Evolutionary conservation across 768 basidiomycete genomes (phyloP).

Genomic region (Lentinula lateritia): DNA sequence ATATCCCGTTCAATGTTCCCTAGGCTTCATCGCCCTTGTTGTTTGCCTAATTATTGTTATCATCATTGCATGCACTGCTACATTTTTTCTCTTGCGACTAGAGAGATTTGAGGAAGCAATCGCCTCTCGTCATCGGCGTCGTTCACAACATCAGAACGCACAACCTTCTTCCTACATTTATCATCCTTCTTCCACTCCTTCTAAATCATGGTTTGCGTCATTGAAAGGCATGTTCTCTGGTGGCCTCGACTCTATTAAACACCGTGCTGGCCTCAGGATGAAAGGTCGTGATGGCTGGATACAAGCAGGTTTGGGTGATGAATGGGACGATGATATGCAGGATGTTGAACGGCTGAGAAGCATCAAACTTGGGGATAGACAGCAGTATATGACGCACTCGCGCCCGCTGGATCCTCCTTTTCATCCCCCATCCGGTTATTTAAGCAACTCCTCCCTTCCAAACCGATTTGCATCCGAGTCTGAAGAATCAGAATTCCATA

Average conservation of each 20-base stretch:
- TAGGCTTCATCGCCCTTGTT: slow-evolving; percentile 60
- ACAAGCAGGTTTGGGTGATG: slow-evolving; percentile 41
- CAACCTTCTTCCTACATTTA: slow-evolving; percentile 10
- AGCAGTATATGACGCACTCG: neutral
- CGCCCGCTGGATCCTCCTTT: neutral
- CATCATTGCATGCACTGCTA: slow-evolving; percentile 43
- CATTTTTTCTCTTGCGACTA: slow-evolving; percentile 51
- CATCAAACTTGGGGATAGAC: slow-evolving; percentile 1
- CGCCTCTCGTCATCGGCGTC: slow-evolving; percentile 11
- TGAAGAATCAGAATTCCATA: slow-evolving; percentile 20
- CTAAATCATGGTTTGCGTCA: neutral
- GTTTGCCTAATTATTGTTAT: slow-evolving; percentile 51
- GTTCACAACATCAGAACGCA: slow-evolving; percentile 17
- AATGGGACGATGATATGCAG: slow-evolving; percentile 32
- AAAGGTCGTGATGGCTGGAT: slow-evolving; percentile 40
- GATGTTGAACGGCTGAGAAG: slow-evolving; percentile 8
- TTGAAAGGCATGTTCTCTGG: neutral
- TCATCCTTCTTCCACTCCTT: neutral
- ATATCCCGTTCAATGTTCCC: slow-evolving; percentile 2
- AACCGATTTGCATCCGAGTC: slow-evolving; percentile 15
- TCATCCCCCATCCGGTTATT: slow-evolving; percentile 5
- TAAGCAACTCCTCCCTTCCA: slow-evolving; percentile 8
- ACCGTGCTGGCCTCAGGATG: slow-evolving; percentile 10
- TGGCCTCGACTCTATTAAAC: neutral
- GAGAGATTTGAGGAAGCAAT: slow-evolving; percentile 20